phyloP scores from a whole-genome alignment of 2,329 filamentous ascomycete genomes.

The Didymella arachidicola region DNA sequence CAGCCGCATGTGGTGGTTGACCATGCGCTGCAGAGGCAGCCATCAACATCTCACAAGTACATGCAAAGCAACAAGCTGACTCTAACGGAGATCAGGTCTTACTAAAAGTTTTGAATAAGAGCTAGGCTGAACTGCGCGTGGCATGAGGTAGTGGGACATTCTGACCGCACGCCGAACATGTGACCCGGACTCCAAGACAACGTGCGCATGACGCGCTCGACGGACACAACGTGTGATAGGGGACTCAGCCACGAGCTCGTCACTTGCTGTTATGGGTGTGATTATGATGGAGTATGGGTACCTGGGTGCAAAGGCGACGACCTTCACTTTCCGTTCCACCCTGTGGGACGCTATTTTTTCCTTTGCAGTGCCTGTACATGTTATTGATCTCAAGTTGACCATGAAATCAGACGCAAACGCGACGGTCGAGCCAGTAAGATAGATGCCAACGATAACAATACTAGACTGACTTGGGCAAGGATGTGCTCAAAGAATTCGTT shows the following conservation, averaged over 20 bases:
- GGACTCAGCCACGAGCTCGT: background rate
- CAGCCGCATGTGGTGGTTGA: background rate
- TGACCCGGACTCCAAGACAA: conserved; percentile 6
- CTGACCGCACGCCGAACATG: background rate
- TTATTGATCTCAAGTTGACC: background rate
- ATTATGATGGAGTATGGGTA: background rate
- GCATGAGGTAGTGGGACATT: background rate
- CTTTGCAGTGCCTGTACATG: background rate
- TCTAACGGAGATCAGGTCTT: background rate
- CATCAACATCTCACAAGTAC: background rate
- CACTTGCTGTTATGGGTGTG: conserved; percentile 10
- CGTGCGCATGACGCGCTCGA: conserved; percentile 11
- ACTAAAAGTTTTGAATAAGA: too few species aligned
- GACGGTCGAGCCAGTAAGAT: conserved; percentile 7
- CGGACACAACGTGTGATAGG: background rate
- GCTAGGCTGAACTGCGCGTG: background rate
- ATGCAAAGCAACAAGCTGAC: background rate
- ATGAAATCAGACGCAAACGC: conserved; percentile 5
- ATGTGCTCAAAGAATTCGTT: conserved; percentile 33
- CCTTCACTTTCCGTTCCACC: background rate
- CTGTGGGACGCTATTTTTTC: background rate
- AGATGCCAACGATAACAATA: background rate
- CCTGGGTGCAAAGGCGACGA: background rate
- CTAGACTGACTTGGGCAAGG: conserved; percentile 17
- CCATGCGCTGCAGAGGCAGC: background rate